phyloP scores from a whole-genome alignment of 495 filamentous ascomycete genomes.

The Gamarada debralockiae region DNA sequence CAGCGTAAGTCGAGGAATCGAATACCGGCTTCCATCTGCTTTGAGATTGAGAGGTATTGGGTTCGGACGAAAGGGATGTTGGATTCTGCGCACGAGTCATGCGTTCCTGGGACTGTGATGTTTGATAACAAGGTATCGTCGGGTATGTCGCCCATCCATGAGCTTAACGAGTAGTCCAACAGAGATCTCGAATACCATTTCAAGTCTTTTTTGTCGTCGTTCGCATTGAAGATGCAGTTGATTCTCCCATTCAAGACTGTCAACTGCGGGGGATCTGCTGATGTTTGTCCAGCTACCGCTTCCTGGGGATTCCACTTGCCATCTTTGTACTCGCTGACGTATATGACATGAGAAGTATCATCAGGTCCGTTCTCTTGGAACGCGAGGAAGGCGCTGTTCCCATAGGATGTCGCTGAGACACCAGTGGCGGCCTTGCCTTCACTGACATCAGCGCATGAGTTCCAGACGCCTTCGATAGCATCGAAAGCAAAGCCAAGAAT shows the following conservation, averaged over 20 bases:
- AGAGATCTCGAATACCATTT: constrained; percentile 30
- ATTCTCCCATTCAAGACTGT: constrained; percentile 27
- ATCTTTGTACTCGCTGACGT: constrained; percentile 23
- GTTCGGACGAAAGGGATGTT: constrained; percentile 15
- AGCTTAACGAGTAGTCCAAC: constrained; percentile 14
- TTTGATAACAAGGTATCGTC: constrained; percentile 12
- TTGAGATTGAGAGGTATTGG: constrained; percentile 12
- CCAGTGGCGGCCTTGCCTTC: constrained; percentile 25
- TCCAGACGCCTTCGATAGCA: constrained; percentile 20
- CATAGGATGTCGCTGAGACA: constrained; percentile 28
- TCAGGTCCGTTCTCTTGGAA: constrained; percentile 23
- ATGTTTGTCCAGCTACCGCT: constrained; percentile 18
- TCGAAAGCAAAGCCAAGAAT: constrained; percentile 25
- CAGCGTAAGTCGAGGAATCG: constrained; percentile 16
- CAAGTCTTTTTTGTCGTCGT: constrained; percentile 20
- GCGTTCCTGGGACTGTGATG: constrained; percentile 18
- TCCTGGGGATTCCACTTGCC: constrained; percentile 25
- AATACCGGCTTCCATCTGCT: constrained; percentile 16
- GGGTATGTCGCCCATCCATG: constrained; percentile 18
- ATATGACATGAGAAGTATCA: constrained; percentile 20
- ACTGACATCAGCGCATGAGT: constrained; percentile 23
- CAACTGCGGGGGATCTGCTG: constrained; percentile 28
- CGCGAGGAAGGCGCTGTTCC: constrained; percentile 26
- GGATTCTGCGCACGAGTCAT: constrained; percentile 16
- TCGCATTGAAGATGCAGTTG: constrained; percentile 31